phyloP scores from a whole-genome alignment of 176 grass and related monocot genomes.

The Aegilops speltoides region DNA sequence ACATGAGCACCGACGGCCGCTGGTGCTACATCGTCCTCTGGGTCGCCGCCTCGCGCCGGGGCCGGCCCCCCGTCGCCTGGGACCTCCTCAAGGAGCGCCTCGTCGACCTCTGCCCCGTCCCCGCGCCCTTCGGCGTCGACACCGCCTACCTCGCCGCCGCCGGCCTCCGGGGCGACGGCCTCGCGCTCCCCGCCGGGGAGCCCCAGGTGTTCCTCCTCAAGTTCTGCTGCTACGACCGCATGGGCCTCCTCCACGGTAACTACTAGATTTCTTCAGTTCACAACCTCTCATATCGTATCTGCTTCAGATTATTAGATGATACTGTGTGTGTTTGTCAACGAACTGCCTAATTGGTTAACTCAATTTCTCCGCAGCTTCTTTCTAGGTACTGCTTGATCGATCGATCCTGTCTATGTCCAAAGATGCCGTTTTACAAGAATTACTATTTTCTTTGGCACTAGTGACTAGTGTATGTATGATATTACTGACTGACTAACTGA shows the following conservation, averaged over 20 bases:
- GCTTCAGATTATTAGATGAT: neutral
- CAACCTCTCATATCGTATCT: neutral
- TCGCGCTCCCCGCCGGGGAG: neutral
- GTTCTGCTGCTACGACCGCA: constrained; percentile 74
- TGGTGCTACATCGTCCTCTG: constrained; percentile 90
- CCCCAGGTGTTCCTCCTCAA: constrained; percentile 80
- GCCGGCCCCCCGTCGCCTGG: constrained; percentile 35
- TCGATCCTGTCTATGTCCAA: neutral
- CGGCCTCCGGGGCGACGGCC: neutral
- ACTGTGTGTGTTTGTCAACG: neutral
- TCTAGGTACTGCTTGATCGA: neutral
- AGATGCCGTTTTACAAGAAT: neutral
- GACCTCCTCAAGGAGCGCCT: constrained; percentile 60
- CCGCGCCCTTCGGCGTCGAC: constrained; percentile 33
- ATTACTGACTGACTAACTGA: neutral
- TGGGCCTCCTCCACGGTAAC: constrained; percentile 81
- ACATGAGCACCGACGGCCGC: constrained; percentile 81
- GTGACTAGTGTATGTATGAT: neutral
- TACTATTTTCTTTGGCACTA: too few relatives aligned
- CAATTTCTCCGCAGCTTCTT: neutral
- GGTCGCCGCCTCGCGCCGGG: constrained; percentile 42
- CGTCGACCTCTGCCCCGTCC: constrained; percentile 44
- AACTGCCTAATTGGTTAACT: neutral
- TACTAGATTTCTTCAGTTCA: neutral
- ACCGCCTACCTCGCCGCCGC: constrained; percentile 19